Evolutionary conservation across 2,329 filamentous ascomycete species (phyloP), one percentile per base, ranked within the genome.

Genomic region (Neofusicoccum sp.): DNA sequence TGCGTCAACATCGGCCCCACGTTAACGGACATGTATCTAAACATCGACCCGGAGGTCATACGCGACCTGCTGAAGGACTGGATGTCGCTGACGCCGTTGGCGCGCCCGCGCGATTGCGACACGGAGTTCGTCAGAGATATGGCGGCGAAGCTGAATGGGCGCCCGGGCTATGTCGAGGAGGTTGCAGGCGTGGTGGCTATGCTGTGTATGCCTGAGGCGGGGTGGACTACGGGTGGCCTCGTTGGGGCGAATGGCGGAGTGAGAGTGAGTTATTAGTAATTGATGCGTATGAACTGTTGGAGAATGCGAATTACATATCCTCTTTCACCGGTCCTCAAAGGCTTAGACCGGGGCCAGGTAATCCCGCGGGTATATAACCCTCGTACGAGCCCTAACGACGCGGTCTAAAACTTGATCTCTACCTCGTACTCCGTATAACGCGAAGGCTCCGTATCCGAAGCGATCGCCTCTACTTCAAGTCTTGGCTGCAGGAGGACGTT

Each of bases 11-110:
- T 58, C 34, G 61, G 61, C 3, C 61, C 61, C 3, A 58, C 59
- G 40, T 54, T 60, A 57, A 62, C 61, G 20, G 61, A 62, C 33
- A 62, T 62, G 61, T 62, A 62, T 30, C 33, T 57, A 36, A 38
- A 31, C 45, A 34, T 49, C 12, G 44, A 48, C 6, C 24, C 49
- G 24, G 49, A 61, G 38, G 31, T 45, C 2, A 26, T 61, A 3
- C 36, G 30, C 14, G 33, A 45, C 11, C 36, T 44, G 20, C 48
- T 61, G n/a, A 30, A 48, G 49, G 28, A 30, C n/a, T 61, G 49
- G 48, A 57, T 53, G 26, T 48, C 49, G 14, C 28, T 38, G 20
- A 36, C 48, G 0, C 58, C 58, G 41, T 41, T 61, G 30, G 24
- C 28, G 1, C n/a, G 8, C 16, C 33, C 36, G 24, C 58, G 58